phyloP scores from a whole-genome alignment of 2,329 filamentous ascomycete species.

The Zasmidium citrigriseum region DNA sequence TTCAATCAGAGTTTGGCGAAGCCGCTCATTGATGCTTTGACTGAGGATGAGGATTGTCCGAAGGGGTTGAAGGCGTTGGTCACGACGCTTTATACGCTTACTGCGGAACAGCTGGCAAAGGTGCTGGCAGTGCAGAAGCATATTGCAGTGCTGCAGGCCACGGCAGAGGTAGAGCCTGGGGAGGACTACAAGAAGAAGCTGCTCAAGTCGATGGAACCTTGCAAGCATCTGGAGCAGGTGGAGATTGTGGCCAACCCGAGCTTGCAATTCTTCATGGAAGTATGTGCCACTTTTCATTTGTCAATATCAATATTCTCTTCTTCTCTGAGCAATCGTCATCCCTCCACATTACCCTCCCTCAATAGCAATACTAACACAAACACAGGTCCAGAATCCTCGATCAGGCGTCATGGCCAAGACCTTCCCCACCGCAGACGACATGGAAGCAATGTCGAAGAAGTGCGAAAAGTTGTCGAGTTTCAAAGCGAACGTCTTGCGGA shows the following conservation, averaged over 20 bases:
- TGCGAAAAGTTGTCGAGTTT: constrained; percentile 39
- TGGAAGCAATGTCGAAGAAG: constrained; percentile 35
- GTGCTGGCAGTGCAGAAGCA: constrained; percentile 40
- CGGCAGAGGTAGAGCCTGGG: constrained; percentile 39
- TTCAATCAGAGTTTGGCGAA: constrained; percentile 36
- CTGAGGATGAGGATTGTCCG: constrained; percentile 36
- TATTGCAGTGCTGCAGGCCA: constrained; percentile 42
- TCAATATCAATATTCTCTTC: background rate
- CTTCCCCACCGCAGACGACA: constrained; percentile 38
- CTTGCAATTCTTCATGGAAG: constrained; percentile 40
- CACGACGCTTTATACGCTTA: constrained; percentile 45
- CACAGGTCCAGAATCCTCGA: constrained; percentile 32
- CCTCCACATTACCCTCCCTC: background rate
- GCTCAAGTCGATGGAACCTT: constrained; percentile 32
- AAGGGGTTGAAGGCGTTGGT: constrained; percentile 40
- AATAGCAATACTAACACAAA: constrained; percentile 5
- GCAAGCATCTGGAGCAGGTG: constrained; percentile 39
- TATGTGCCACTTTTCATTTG: constrained; percentile 21
- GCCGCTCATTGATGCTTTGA: constrained; percentile 36
- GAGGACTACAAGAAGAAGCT: constrained; percentile 39
- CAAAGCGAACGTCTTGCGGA: constrained; percentile 40
- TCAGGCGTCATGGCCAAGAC: constrained; percentile 32
- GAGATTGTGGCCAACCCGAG: constrained; percentile 43
- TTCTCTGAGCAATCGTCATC: background rate
- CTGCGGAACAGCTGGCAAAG: constrained; percentile 34